Evolutionary conservation across 2,329 filamentous ascomycete genomes (phyloP), one percentile per base, ranked within the genome.

Genomic region (Cercospora zeae-maydis): DNA sequence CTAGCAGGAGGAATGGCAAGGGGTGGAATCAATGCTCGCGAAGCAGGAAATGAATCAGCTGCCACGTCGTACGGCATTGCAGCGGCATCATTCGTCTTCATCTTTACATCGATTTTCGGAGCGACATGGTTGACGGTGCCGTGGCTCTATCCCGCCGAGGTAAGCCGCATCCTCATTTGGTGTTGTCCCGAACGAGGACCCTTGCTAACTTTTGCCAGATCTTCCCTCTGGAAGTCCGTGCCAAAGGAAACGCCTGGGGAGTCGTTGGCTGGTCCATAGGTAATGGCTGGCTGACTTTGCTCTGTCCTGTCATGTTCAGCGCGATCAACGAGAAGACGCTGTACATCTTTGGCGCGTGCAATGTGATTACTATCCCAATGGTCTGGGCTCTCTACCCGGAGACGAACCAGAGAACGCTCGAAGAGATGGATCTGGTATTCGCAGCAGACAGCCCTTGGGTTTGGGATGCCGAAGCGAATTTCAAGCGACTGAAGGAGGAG

Each of bases 201-300:
- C 24, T 42, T 13, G 33, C 87, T 86, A 0, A 47, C 21, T 8
- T 58, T 19, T 87, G 88, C 1, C 88, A 92, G 72, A 91, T 91
- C 61, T 92, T 90, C 70, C 88, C 89, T 0, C 76, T 91, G 0
- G 83, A 88, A 63, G 83, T 91, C 0, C 83, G 89, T 21, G 89
- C 89, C 1, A 88, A 88, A 68, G 89, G 89, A 5, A 92, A 91
- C 64, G 88, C 89, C 0, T 91, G 86, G 83, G 88, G 89, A 19
- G 88, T 92, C 0, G 83, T 91, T 0, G 89, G 89, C 0, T 92
- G 89, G 89, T 85, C 82, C 13, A 90, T 92, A 56, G 89, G 89
- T 0, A 91, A 91, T 67, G 88, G 88, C 14, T 89, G 86, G 72
- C 45, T 69, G 33, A 74, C 75, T 0, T 69, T 79, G 0, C 71